A percentile compares a stretch with the other conserved stretches of the same genome.
Evolutionary conservation across 2,329 filamentous ascomycete genomes (phyloP).

Genomic region (Zopfia rhizophila): DNA sequence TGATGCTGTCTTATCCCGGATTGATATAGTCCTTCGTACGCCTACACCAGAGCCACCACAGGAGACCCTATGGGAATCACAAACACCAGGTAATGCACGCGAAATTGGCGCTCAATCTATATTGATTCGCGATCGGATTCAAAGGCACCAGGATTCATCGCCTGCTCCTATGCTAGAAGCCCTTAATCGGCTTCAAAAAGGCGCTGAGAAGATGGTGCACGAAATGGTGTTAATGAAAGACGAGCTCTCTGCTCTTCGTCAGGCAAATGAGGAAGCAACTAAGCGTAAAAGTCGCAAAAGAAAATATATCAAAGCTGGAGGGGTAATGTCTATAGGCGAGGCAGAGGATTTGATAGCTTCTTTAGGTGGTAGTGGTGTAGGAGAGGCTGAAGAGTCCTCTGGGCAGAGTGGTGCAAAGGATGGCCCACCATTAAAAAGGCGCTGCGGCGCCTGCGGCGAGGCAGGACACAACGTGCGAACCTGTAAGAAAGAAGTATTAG

Average conservation of each 20-base stretch:
- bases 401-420: too few relatives aligned
- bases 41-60: slow-evolving; percentile 3
- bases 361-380: too few relatives aligned
- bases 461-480: too few relatives aligned
- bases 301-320: too few relatives aligned
- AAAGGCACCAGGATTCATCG: slow-evolving; percentile 12
- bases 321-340: too few relatives aligned
- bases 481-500: too few relatives aligned
- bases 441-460: too few relatives aligned
- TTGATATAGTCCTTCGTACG: slow-evolving; percentile 27
- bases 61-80: slow-evolving; percentile 9
- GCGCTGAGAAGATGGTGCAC: slow-evolving; percentile 20
- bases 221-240: slow-evolving; percentile 16
- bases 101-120: slow-evolving; percentile 11
- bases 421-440: too few relatives aligned
- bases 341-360: too few relatives aligned
- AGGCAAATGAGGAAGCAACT: slow-evolving; percentile 10
- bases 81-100: slow-evolving; percentile 10
- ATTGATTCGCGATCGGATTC: slow-evolving; percentile 10
- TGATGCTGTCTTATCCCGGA: slow-evolving; percentile 40
- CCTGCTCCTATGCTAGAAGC: slow-evolving; percentile 16
- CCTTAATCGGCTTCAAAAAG: slow-evolving; percentile 16
- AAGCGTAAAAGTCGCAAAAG: too few relatives aligned
- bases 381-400: too few relatives aligned
- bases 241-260: slow-evolving; percentile 7